Conservation (phyloP, 805 yeast genomes). For the Teunomyces atbi region DNA sequence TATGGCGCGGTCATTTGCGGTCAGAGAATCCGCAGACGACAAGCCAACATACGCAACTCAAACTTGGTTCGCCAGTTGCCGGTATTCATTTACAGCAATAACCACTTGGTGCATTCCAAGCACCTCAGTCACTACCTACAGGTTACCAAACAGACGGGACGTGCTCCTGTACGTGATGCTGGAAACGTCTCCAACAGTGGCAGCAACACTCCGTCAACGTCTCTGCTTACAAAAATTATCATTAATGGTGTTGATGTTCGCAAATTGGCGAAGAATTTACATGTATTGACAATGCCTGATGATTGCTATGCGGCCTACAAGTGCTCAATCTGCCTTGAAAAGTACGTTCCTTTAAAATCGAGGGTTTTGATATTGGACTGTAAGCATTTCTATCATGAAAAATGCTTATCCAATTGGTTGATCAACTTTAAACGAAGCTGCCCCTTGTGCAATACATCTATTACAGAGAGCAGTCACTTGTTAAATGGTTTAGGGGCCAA, state of each 20-base stretch:
- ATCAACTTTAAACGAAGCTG: conserved; percentile 52
- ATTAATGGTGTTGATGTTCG: conserved; percentile 23
- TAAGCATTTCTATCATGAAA: conserved; percentile 58
- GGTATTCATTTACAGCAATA: conserved; percentile 35
- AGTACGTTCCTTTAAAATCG: conserved; percentile 45
- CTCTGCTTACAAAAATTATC: conserved; percentile 8
- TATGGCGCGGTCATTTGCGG: conserved; percentile 30
- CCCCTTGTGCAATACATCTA: conserved; percentile 52
- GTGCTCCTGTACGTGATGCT: not conserved
- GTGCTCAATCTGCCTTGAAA: conserved; percentile 61
- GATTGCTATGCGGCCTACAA: conserved; percentile 46
- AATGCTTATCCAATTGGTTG: conserved; percentile 61
- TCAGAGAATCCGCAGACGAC: conserved; percentile 27
- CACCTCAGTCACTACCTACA: conserved; percentile 30
- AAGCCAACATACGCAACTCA: conserved; percentile 26
- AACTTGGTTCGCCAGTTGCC: conserved; percentile 35
- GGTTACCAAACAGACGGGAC: conserved; percentile 17
- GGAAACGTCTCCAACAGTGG: conserved; percentile 11
- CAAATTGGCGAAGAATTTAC: conserved; percentile 10
- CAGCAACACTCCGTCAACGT: conserved; percentile 7
- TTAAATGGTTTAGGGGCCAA: conserved; percentile 7
- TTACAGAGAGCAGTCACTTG: not conserved
- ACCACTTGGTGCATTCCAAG: conserved; percentile 31
- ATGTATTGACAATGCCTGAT: conserved; percentile 26
- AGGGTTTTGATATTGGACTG: conserved; percentile 55